Evolutionary conservation across 2,329 filamentous ascomycete species (phyloP), one percentile per base, ranked within the genome.

Genomic region (Neopestalotiopsis clavispora): DNA sequence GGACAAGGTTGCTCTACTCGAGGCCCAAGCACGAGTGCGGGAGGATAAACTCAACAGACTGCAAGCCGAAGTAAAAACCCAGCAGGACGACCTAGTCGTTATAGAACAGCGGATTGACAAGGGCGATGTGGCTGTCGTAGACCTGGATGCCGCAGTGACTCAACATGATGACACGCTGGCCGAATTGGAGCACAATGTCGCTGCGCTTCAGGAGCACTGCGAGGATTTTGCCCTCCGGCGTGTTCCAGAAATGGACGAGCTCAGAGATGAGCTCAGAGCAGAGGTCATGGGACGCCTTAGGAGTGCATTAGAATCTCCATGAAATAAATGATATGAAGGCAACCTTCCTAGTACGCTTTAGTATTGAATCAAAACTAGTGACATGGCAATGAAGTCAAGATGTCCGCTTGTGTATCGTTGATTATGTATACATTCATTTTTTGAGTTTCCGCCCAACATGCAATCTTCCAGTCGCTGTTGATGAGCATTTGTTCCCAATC

Each of bases 261-360:
- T 68, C n/a, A 57, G 42, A 42, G 67, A 68, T 42, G 67, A 68
- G 42, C 45, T 68, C 23, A 49, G 67, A 42, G 42, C 28, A 12
- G 67, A 68, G 32, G 45, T 68, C 17, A 65, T 68, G 60, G 23
- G 12, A 14, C 67, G 67, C 59, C 59, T 68, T 58, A 68, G 60
- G 67, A 64, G 32, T 32, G 67, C 67, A 23, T 59, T 68, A n/a
- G 67, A 64, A n/a, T 38, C 49, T 38, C 34, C 34, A 10, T 38
- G 34, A 38, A 28, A 38, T 38, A 38, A 38, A 38, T 38, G 23
- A 28, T 28, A 28, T 28, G 34, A 38, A 38, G 10, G 10, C 34
- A 38, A 38, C 10, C 23, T 38, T 7, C 34, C 34, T 38, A 38
- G 34, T 38, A 38, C 6, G 1, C 34, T 38, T 38, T 38, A 10